A percentile compares a stretch with the other conserved stretches of the same genome.
Conservation (phyloP, 208 protist species). For the Crithidia acanthocephali region DNA sequence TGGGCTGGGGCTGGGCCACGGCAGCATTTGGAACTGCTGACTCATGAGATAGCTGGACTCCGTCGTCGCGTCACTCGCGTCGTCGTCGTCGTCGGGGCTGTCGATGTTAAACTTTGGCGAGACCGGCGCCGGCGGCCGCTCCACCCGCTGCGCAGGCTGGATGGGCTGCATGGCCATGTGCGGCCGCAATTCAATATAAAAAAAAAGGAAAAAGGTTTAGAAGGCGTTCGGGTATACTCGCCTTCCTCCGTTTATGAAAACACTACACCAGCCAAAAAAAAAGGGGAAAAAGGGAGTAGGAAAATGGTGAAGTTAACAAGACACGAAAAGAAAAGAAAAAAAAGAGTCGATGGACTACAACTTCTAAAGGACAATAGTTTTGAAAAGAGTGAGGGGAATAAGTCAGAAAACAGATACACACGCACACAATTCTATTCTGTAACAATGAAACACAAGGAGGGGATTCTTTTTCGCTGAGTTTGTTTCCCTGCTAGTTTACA, state of each 20-base stretch:
- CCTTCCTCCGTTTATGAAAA: no score
- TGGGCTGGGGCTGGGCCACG: slow-evolving; percentile 18
- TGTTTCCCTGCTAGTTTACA: not conserved
- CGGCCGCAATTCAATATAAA: not conserved
- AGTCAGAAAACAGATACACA: not conserved
- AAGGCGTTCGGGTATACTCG: not conserved
- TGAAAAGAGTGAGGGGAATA: not conserved
- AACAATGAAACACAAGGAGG: not conserved
- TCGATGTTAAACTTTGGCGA: not conserved
- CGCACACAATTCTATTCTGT: not conserved
- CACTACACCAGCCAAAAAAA: not conserved
- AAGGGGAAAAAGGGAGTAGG: not conserved
- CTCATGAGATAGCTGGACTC: slow-evolving; percentile 23
- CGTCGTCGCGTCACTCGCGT: slow-evolving; percentile 20
- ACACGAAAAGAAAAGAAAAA: not conserved
- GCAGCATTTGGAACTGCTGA: slow-evolving; percentile 20
- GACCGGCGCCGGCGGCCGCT: slow-evolving; percentile 14
- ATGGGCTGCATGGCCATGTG: slow-evolving; percentile 19
- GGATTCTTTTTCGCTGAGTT: not conserved
- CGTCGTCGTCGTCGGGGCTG: slow-evolving; percentile 18
- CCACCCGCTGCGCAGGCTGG: slow-evolving; percentile 29
- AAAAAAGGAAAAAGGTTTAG: slow-evolving; percentile 8
- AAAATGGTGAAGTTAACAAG: not conserved
- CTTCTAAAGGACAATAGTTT: not conserved
- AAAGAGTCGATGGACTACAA: not conserved